Evolutionary conservation across 2,329 filamentous ascomycete genomes (phyloP).

Genomic region (Botrytis deweyae): DNA sequence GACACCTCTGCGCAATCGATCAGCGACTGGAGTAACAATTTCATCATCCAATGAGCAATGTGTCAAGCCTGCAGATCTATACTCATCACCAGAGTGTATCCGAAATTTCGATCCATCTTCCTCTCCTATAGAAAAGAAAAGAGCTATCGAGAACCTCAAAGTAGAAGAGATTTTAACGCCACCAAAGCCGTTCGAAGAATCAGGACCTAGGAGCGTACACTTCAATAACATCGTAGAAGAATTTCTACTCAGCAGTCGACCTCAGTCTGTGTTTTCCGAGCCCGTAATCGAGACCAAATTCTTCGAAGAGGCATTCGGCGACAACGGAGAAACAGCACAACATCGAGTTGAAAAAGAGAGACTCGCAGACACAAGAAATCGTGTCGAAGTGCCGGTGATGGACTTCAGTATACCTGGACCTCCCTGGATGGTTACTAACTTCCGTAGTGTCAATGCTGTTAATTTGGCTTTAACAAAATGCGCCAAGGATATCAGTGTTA

Average conservation of each 20-base stretch:
- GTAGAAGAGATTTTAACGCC: conserved; percentile 38
- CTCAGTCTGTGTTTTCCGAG: conserved; percentile 12
- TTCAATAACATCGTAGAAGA: conserved; percentile 36
- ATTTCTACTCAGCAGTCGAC: conserved; percentile 24
- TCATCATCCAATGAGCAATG: conserved; percentile 44
- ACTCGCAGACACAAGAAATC: conserved; percentile 42
- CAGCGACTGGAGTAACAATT: background rate
- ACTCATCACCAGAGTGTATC: conserved; percentile 26
- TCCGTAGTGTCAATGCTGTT: conserved; percentile 21
- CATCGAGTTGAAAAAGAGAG: conserved; percentile 37
- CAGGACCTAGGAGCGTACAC: conserved; percentile 29
- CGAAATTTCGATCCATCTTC: conserved; percentile 16
- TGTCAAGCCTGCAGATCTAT: conserved; percentile 67
- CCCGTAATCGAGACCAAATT: conserved; percentile 25
- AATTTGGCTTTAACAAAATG: conserved; percentile 39
- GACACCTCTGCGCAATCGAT: conserved; percentile 26
- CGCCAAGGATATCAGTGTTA: conserved; percentile 31
- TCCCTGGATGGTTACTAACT: conserved; percentile 47
- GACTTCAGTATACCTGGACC: conserved; percentile 44
- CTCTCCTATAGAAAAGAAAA: conserved; percentile 15
- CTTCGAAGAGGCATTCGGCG: conserved; percentile 34
- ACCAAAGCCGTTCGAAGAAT: conserved; percentile 20
- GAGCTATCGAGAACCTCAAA: conserved; percentile 31
- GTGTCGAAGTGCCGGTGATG: conserved; percentile 50
- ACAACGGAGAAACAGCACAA: conserved; percentile 28